phyloP scores from a whole-genome alignment of 345 rosid species.

The Mangifera indica region DNA sequence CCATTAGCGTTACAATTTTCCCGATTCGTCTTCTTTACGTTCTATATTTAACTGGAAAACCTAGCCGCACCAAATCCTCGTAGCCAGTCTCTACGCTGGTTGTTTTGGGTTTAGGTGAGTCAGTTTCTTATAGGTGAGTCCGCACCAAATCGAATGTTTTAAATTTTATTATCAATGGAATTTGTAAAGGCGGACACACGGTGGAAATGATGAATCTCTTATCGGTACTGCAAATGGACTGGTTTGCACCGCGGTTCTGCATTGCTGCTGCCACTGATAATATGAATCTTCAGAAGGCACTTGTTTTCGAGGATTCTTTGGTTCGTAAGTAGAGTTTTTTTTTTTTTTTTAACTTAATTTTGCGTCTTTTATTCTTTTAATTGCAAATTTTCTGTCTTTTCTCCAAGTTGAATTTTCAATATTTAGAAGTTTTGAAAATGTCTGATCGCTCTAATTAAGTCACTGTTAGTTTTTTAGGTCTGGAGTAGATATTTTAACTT shows the following conservation, averaged over 20 bases:
- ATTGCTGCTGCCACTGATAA: conserved; percentile 91
- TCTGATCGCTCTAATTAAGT: no score
- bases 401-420: background rate
- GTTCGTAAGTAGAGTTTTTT: no score
- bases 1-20: background rate
- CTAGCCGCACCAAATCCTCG: no score
- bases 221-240: conserved; percentile 55
- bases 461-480: no score
- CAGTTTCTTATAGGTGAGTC: background rate
- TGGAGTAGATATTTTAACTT: no score
- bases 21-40: background rate
- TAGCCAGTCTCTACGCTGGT: conserved; percentile 45
- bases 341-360: no score
- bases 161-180: conserved; percentile 1
- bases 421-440: background rate
- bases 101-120: conserved; percentile 65
- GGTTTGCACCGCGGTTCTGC: conserved; percentile 70
- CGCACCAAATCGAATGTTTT: no score
- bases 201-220: conserved; percentile 91
- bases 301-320: conserved; percentile 59
- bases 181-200: conserved; percentile 73
- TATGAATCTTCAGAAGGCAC: conserved; percentile 93
- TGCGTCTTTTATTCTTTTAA: background rate
- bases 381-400: background rate
- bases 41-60: conserved; percentile 34